Conservation (phyloP, 1,284 basidiomycete genomes). For the Pterula multifida region DNA sequence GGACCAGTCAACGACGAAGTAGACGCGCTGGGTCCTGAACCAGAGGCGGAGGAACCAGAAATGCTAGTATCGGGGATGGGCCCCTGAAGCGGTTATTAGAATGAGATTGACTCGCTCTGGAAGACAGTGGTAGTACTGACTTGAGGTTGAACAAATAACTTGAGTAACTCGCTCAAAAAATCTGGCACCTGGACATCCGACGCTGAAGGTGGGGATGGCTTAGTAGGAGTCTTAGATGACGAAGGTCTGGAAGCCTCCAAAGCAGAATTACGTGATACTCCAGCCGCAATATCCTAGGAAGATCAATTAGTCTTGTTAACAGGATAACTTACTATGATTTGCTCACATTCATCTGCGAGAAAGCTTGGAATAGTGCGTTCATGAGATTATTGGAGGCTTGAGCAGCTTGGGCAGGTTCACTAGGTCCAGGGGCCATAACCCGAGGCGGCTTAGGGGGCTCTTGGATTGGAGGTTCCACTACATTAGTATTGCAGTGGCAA, state of each 20-base stretch:
- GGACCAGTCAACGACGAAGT: not conserved
- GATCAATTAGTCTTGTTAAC: too few species aligned
- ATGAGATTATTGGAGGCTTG: not conserved
- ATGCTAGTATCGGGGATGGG: too few species aligned
- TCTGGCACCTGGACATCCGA: not conserved
- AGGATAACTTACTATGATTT: too few species aligned
- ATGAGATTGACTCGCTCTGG: too few species aligned
- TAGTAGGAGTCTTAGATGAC: too few species aligned
- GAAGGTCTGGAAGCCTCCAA: too few species aligned
- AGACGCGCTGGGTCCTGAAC: not conserved
- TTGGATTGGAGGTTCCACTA: not conserved
- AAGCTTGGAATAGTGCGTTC: not conserved
- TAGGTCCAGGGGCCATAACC: not conserved
- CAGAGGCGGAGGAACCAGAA: too few species aligned
- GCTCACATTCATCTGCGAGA: not conserved
- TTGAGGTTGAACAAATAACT: not conserved
- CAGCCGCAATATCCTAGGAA: too few species aligned
- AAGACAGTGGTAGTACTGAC: too few species aligned
- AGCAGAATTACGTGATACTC: too few species aligned
- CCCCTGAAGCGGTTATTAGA: too few species aligned
- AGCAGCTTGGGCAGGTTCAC: not conserved
- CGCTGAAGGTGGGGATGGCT: not conserved
- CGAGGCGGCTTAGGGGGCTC: not conserved
- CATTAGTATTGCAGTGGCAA: not conserved
- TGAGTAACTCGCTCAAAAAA: not conserved